Evolutionary conservation across 2,329 filamentous ascomycete genomes (phyloP).

Genomic region (Neopestalotiopsis clavispora): DNA sequence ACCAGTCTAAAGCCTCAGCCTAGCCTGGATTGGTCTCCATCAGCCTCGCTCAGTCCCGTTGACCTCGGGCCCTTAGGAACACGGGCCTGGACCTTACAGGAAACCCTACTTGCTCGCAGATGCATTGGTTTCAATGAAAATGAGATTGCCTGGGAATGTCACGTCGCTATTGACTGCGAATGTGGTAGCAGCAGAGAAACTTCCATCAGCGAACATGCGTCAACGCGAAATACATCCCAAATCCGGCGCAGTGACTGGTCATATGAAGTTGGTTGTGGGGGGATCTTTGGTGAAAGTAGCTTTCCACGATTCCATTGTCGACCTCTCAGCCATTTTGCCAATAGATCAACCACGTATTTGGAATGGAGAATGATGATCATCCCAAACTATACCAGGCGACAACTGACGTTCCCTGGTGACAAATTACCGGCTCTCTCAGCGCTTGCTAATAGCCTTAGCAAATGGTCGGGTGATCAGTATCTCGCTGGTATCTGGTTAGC

Average conservation of each 20-base stretch:
- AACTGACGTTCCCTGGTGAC: neutral
- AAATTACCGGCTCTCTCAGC: neutral
- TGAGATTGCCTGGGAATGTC: constrained; percentile 3
- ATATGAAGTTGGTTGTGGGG: neutral
- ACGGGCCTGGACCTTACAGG: neutral
- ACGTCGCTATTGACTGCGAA: neutral
- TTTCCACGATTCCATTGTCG: neutral
- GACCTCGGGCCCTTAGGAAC: neutral
- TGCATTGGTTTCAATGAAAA: constrained; percentile 1
- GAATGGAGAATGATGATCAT: neutral
- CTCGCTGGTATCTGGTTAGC: neutral
- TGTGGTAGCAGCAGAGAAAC: neutral
- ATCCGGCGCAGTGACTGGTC: neutral
- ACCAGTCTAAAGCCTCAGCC: neutral
- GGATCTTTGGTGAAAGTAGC: neutral
- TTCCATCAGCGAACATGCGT: neutral
- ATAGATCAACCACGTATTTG: neutral
- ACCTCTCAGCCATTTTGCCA: neutral
- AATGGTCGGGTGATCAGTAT: neutral
- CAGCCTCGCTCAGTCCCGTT: neutral
- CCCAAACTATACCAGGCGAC: neutral
- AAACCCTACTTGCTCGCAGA: neutral
- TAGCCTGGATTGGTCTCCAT: neutral
- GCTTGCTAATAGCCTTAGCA: neutral
- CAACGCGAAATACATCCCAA: neutral